phyloP scores from a whole-genome alignment of 2,329 filamentous ascomycete genomes.

The Thermothelomyces thermophilus region DNA sequence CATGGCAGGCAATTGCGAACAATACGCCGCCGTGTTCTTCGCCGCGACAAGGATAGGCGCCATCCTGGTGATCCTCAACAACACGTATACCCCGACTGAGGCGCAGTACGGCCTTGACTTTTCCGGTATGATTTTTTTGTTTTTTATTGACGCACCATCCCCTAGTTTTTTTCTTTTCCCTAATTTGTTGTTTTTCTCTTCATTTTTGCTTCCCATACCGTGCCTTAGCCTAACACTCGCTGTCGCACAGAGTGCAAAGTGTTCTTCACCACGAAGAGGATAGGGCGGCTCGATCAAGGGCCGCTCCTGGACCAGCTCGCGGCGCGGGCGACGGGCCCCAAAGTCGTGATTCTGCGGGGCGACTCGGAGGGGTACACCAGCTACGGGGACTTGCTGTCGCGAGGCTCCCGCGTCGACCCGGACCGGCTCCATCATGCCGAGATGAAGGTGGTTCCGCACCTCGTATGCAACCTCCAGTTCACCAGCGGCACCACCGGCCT shows the following conservation, averaged over 20 bases:
- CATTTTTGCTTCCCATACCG: neutral
- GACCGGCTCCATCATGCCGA: constrained; percentile 47
- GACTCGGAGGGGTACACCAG: constrained; percentile 48
- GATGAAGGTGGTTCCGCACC: constrained; percentile 52
- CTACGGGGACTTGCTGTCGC: constrained; percentile 52
- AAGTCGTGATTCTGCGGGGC: constrained; percentile 56
- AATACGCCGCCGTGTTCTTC: constrained; percentile 75
- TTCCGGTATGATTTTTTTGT: too few relatives aligned
- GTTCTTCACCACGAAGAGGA: constrained; percentile 64
- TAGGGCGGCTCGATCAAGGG: constrained; percentile 59
- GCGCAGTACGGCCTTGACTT: constrained; percentile 65
- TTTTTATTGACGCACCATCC: too few relatives aligned
- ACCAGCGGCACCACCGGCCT: constrained; percentile 68
- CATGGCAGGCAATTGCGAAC: constrained; percentile 72
- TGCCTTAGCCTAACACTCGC: neutral
- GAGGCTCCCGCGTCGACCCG: constrained; percentile 43
- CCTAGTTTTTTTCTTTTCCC: too few relatives aligned
- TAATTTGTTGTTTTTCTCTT: too few relatives aligned
- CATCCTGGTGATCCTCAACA: constrained; percentile 72
- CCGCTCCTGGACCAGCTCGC: constrained; percentile 51
- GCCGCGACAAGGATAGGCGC: constrained; percentile 61
- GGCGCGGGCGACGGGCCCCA: constrained; percentile 38
- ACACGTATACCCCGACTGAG: constrained; percentile 71
- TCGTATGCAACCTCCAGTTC: constrained; percentile 69
- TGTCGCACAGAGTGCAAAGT: constrained; percentile 56